These are phyloP conservation scores for Irpex sp. DNA, from an alignment of 1,284 basidiomycete species.

Conservation along the genomic window DNA sequence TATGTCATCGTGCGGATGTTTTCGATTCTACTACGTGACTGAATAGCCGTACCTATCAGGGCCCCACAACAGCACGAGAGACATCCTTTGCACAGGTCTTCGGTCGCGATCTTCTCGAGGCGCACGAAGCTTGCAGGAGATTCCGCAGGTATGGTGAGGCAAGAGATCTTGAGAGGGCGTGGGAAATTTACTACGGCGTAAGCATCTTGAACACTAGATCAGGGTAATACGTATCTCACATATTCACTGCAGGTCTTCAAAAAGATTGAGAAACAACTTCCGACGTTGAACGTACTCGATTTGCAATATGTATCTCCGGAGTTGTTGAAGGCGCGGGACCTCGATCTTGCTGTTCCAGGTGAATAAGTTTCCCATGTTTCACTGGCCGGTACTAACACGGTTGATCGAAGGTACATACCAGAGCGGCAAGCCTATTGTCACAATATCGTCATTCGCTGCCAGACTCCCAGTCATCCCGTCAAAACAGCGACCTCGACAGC, in stretches of 20 bases:
- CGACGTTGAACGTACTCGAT: constrained; percentile 88
- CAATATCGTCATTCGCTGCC: constrained; percentile 81
- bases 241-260: constrained; percentile 77
- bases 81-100: constrained; percentile 96
- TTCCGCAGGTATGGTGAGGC: constrained; percentile 88
- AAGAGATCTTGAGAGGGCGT: constrained; percentile 93
- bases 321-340: constrained; percentile 83
- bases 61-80: constrained; percentile 92
- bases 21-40: background rate
- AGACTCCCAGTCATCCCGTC: constrained; percentile 93
- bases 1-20: constrained; percentile 34
- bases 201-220: constrained; percentile 15
- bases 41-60: constrained; percentile 41
- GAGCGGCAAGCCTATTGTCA: constrained; percentile 83
- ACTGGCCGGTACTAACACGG: background rate
- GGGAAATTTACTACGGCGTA: constrained; percentile 97
- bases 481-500: constrained; percentile 92
- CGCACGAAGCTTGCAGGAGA: constrained; percentile 88
- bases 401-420: constrained; percentile 80
- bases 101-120: constrained; percentile 90
- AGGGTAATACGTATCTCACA: background rate
- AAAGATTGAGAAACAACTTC: constrained; percentile 93
- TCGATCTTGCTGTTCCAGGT: constrained; percentile 96
- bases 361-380: constrained; percentile 16
- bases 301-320: constrained; percentile 97